Conservation (phyloP, 1,284 basidiomycete species). For the Hortiboletus rubellus region DNA sequence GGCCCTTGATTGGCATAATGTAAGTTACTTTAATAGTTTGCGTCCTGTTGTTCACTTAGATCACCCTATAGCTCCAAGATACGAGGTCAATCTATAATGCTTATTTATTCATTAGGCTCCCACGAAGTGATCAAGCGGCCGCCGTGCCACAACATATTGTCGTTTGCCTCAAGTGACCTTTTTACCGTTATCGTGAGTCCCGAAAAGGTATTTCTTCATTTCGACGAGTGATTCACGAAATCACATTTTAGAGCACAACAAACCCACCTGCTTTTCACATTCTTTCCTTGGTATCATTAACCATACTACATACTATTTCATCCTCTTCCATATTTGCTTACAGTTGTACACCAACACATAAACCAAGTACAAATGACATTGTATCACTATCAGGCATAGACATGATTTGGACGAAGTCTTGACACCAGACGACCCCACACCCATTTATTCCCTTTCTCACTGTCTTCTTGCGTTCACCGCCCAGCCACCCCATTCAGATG, state of each 20-base stretch:
- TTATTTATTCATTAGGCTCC: conserved; percentile 61
- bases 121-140: conserved; percentile 56
- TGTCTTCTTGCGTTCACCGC: conserved; percentile 66
- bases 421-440: conserved; percentile 32
- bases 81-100: conserved; percentile 38
- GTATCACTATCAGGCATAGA: conserved; percentile 43
- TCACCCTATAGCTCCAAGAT: conserved; percentile 24
- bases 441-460: conserved; percentile 59
- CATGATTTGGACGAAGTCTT: conserved; percentile 22
- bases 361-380: conserved; percentile 37
- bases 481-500: conserved; percentile 39
- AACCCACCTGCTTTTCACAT: conserved; percentile 58
- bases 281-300: conserved; percentile 54
- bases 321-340: conserved; percentile 43
- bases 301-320: conserved; percentile 51
- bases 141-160: conserved; percentile 43
- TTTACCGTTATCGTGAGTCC: conserved; percentile 60
- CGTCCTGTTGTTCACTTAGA: conserved; percentile 1
- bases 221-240: neutral
- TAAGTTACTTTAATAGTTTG: conserved; percentile 37
- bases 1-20: conserved; percentile 60
- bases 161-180: conserved; percentile 50
- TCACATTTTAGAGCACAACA: conserved; percentile 50
- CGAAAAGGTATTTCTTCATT: neutral
- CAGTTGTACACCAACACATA: conserved; percentile 31